Conservation (phyloP, 257 asterid species). For the Verbascum thapsus region DNA sequence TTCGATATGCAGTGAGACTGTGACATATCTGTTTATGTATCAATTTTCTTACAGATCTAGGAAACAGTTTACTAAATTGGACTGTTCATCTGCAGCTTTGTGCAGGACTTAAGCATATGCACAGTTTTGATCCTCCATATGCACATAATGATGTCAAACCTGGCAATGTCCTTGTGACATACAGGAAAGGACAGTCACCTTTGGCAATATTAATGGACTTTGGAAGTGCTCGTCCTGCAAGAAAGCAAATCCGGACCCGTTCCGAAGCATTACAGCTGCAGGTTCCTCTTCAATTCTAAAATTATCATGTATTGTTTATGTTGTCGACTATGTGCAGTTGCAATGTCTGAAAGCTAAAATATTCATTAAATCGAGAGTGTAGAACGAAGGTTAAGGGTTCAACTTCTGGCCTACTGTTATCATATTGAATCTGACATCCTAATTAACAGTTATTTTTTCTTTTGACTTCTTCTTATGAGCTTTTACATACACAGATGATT, state of each 20-base stretch:
- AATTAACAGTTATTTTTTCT: no score
- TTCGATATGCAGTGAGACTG: slow-evolving; percentile 11
- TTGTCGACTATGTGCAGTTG: slow-evolving; percentile 18
- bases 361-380: not conserved
- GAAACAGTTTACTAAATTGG: slow-evolving; percentile 28
- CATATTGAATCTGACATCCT: no score
- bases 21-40: slow-evolving; percentile 25
- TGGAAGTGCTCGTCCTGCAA: slow-evolving; percentile 98
- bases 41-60: slow-evolving; percentile 24
- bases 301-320: slow-evolving; percentile 19
- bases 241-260: slow-evolving; percentile 85
- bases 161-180: slow-evolving; percentile 86
- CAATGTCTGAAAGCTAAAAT: slow-evolving; percentile 19
- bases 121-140: slow-evolving; percentile 87
- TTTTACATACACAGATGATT: no score
- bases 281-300: slow-evolving; percentile 42
- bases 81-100: slow-evolving; percentile 77
- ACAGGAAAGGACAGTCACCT: slow-evolving; percentile 86
- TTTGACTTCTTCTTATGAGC: no score
- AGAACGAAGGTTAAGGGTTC: no score
- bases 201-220: slow-evolving; percentile 92
- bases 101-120: slow-evolving; percentile 98
- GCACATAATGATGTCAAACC: slow-evolving; percentile 98
- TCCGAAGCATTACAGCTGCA: slow-evolving; percentile 92
- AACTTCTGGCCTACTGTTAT: no score